Evolutionary conservation across 352 stramenopile genomes (phyloP).

Genomic region (Phytopythium oedochilum): DNA sequence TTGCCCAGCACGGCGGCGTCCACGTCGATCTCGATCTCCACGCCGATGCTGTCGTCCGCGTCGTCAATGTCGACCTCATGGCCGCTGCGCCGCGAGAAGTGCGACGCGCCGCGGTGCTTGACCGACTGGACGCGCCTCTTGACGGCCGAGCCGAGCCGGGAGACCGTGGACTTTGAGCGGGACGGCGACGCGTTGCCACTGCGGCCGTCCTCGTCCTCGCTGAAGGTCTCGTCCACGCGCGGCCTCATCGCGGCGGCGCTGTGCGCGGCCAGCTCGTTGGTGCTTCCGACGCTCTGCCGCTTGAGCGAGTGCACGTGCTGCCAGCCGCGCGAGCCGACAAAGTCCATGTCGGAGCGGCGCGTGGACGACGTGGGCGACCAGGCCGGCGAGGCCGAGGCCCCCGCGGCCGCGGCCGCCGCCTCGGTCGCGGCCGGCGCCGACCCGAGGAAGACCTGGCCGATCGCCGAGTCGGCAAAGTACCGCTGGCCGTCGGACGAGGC

Average conservation of each 20-base stretch:
- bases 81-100: constrained; percentile 5
- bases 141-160: constrained; percentile 19
- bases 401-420: neutral
- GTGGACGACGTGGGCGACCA: constrained; percentile 1
- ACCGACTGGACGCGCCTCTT: constrained; percentile 21
- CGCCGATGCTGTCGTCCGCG: constrained; percentile 11
- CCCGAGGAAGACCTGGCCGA: constrained; percentile 39
- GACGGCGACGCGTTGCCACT: constrained; percentile 11
- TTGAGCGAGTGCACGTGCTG: constrained; percentile 4
- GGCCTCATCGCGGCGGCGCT: too few relatives aligned
- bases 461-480: constrained; percentile 41
- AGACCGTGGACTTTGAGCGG: constrained; percentile 2
- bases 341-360: constrained; percentile 28
- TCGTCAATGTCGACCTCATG: constrained; percentile 8
- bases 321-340: constrained; percentile 16
- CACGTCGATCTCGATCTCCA: constrained; percentile 6
- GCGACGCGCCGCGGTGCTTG: constrained; percentile 12
- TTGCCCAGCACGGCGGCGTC: constrained; percentile 9
- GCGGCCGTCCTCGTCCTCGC: constrained; percentile 11
- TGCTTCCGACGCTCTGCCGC: constrained; percentile 3
- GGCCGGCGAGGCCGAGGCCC: neutral
- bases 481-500: constrained; percentile 27
- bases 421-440: constrained; percentile 2
- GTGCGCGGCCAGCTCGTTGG: neutral
- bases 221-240: constrained; percentile 1